Evolutionary conservation across 768 basidiomycete species (phyloP).

Genomic region (Tulasnella sp.): DNA sequence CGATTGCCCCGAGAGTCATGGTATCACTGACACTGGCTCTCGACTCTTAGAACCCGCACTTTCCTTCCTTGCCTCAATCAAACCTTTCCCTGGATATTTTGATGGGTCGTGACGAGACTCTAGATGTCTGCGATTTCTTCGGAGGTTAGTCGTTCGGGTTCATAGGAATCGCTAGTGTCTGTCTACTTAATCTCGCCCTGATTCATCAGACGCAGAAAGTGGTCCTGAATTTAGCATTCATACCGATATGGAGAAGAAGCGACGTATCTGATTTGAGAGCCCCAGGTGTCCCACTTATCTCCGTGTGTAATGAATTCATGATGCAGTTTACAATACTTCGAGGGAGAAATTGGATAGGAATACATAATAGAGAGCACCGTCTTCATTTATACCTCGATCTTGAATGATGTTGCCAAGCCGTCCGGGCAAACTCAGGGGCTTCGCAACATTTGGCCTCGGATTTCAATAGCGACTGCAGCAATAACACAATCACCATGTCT

Average conservation of each 20-base stretch:
- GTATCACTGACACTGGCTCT: neutral
- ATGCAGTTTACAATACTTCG: too few species aligned
- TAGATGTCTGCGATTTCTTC: slow-evolving; percentile 75
- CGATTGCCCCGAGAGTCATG: neutral
- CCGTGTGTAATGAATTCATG: too few species aligned
- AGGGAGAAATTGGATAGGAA: too few species aligned
- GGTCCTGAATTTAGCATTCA: slow-evolving; percentile 47
- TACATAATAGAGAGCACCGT: too few species aligned
- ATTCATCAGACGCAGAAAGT: slow-evolving; percentile 40
- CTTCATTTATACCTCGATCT: too few species aligned
- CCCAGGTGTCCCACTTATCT: too few species aligned
- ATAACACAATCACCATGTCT: slow-evolving; percentile 7
- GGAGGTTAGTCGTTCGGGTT: slow-evolving; percentile 39
- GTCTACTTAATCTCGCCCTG: neutral
- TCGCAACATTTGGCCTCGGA: too few species aligned
- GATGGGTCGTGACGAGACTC: slow-evolving; percentile 80
- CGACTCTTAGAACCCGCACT: slow-evolving; percentile 46
- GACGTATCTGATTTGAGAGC: slow-evolving; percentile 27
- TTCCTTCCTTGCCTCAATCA: slow-evolving; percentile 51
- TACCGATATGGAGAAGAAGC: slow-evolving; percentile 55
- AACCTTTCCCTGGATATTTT: slow-evolving; percentile 89
- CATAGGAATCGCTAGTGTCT: neutral
- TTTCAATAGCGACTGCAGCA: too few species aligned
- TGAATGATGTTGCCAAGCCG: too few species aligned
- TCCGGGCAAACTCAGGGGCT: too few species aligned